phyloP scores from a whole-genome alignment of 2,329 filamentous ascomycete genomes.

The Chaetomiaceae sp. region DNA sequence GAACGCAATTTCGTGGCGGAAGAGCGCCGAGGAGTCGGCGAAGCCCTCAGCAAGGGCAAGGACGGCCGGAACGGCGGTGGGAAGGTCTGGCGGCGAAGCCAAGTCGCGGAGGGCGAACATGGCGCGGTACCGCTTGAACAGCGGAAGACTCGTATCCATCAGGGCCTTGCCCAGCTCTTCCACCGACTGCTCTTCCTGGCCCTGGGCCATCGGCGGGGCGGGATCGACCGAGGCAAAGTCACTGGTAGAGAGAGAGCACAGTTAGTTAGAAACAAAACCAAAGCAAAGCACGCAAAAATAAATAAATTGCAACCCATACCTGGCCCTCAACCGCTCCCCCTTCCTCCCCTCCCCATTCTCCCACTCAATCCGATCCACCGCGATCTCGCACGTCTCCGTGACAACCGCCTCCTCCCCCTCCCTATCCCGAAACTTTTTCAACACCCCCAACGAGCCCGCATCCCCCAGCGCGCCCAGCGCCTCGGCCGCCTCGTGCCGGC shows the following conservation, averaged over 20 bases:
- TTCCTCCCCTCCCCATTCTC: constrained; percentile 70
- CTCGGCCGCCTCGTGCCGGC: constrained; percentile 92
- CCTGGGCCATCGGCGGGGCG: constrained; percentile 77
- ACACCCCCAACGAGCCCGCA: constrained; percentile 64
- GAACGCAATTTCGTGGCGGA: constrained; percentile 97
- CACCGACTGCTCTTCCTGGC: constrained; percentile 65
- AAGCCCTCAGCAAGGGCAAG: constrained; percentile 82
- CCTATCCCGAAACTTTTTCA: constrained; percentile 71
- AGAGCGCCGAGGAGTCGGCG: constrained; percentile 80
- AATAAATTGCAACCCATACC: constrained; percentile 60
- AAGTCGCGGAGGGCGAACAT: constrained; percentile 98
- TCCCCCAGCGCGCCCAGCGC: constrained; percentile 85
- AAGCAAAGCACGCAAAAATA: background rate
- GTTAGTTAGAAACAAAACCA: constrained; percentile 12
- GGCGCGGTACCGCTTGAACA: constrained; percentile 92
- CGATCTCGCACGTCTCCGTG: constrained; percentile 95
- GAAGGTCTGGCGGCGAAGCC: constrained; percentile 84
- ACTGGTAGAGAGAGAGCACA: no score
- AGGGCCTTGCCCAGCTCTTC: constrained; percentile 70
- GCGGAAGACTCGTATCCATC: constrained; percentile 70
- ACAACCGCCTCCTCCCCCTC: constrained; percentile 73
- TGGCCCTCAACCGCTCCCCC: constrained; percentile 73
- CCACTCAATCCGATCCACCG: constrained; percentile 91
- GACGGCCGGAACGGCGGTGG: constrained; percentile 83
- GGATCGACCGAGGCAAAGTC: constrained; percentile 96